Base-by-base conservation (phyloP, 2,329 filamentous ascomycete genomes). In the Lasiodiplodia citricola region DNA sequence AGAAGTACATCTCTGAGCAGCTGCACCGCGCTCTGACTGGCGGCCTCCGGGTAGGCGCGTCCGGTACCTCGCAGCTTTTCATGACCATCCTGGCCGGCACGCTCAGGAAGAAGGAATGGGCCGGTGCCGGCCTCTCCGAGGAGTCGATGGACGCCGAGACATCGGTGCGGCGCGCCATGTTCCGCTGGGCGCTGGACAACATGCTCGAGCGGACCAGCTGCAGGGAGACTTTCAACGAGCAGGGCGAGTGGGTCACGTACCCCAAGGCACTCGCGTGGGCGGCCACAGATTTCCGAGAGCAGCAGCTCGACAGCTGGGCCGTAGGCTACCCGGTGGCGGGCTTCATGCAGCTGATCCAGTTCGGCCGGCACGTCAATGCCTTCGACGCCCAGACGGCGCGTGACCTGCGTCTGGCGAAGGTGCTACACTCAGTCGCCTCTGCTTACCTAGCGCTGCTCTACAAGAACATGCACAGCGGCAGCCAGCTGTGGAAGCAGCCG, bases 1-100 rank as follows among this genome's bases (percentile, higher is more conserved):
- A 76, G 70, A 72, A 72, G 57, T 79, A 79, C 69, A 76, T 79
- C 69, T 73, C 75, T 31, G 71, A 77, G 28, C 77, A 79, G 64
- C 72, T 79, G n/a, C 75, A 74, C 54, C 64, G 74, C 14, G 76
- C 75, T 1, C 63, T 79, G 25, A 79, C 76, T n/a, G 71, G 71
- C 37, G 72, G 75, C 28, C 69, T 78, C 18, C 69, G 70, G 2
- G 78, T 75, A 4, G 77, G 77, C 14, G 73, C 74, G 11, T 74
- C 77, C 23, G 76, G 73, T 1, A 70, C 77, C 18, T 70, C 73
- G 11, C 77, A 79, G 63, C 68, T 79, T 1, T 77, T 78, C 71
- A 75, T 77, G 73, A 72, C 75, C 1, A 74, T 78, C 18, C 72
- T 79, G 2, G 72, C 74, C 13, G 68, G 70, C 21, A 71, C 75